These are phyloP conservation scores for Fusarium coffeatum DNA, from an alignment of 2,329 filamentous ascomycete species.

Conservation along the genomic window DNA sequence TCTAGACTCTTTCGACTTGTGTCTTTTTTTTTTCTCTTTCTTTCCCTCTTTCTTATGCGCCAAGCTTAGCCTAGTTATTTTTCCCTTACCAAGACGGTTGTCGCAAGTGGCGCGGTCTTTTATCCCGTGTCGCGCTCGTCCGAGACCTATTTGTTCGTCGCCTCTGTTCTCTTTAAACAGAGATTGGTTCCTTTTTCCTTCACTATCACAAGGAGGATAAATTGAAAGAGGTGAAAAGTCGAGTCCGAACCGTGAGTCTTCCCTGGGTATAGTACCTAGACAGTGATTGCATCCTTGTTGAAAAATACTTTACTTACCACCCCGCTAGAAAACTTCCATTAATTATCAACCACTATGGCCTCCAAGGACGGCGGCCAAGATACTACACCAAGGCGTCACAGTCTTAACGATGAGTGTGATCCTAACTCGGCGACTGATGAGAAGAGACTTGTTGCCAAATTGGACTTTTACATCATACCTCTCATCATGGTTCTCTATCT, in stretches of 20 bases:
- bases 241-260: slow-evolving; percentile 5
- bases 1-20: background rate
- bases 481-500: slow-evolving; percentile 77
- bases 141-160: slow-evolving; percentile 4
- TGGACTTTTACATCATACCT: slow-evolving; percentile 73
- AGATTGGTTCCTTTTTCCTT: background rate
- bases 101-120: slow-evolving; percentile 29
- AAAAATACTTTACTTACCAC: background rate
- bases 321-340: background rate
- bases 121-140: slow-evolving; percentile 1
- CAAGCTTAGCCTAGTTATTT: slow-evolving; percentile 37
- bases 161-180: slow-evolving; percentile 3
- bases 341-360: slow-evolving; percentile 10
- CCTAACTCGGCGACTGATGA: slow-evolving; percentile 52
- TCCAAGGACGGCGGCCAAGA: slow-evolving; percentile 18
- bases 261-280: background rate
- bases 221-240: background rate
- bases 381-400: slow-evolving; percentile 28
- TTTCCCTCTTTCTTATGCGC: slow-evolving; percentile 1
- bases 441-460: slow-evolving; percentile 70
- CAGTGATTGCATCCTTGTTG: background rate
- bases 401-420: slow-evolving; percentile 35
- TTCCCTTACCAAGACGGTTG: slow-evolving; percentile 9
- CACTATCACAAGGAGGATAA: background rate
- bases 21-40: background rate